Evolutionary conservation across 2,329 filamentous ascomycete genomes (phyloP), one percentile per base, ranked within the genome.

Genomic region (Beauveria pseudobassiana): DNA sequence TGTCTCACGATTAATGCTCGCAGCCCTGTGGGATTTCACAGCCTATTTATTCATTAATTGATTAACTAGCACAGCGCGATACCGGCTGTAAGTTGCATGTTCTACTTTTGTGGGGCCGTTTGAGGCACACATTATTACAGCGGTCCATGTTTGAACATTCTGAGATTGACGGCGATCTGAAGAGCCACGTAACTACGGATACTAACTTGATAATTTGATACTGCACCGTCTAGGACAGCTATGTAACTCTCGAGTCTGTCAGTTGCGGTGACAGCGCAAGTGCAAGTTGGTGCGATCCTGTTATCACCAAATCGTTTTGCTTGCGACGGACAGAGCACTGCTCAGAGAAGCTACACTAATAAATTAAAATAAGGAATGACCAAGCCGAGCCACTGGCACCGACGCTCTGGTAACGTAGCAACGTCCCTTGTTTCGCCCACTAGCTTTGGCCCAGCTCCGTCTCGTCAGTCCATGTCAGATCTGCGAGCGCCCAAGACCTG

Each of bases 401-500:
- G 28, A 53, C 28, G 22, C n/a, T 40, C 34, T 38, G 12, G 34
- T 38, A 16, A 16, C 34, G 34, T 38, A 38, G 14, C 6, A 38
- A 16, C 40, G 52, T 28, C 51, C 20, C 30, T 20, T 14, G 43
- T 3, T 24, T 58, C 30, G 30, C 55, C 34, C 16, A 38, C 34
- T 40, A 50, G 34, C 22, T 16, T 9, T 42, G 45, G 30, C 22
- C 30, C 28, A 42, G 45, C n/a, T 49, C 54, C 54, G 26, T 40
- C 20, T 45, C 20, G 57, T 59, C 57, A 26, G 48, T 52, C 52
- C 57, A 51, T 59, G 57, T 51, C 57, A 59, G 48, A 59, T 59
- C 57, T 50, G 30, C 45, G 43, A 22, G 55, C 45, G 20, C 22
- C 24, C 24, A 30, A 42, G 18, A 43, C 45, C 46, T 8, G 22